A percentile compares a stretch with the other conserved stretches of the same genome.
Evolutionary conservation across 1,284 basidiomycete species (phyloP).

Genomic region (Agaricales sp.): DNA sequence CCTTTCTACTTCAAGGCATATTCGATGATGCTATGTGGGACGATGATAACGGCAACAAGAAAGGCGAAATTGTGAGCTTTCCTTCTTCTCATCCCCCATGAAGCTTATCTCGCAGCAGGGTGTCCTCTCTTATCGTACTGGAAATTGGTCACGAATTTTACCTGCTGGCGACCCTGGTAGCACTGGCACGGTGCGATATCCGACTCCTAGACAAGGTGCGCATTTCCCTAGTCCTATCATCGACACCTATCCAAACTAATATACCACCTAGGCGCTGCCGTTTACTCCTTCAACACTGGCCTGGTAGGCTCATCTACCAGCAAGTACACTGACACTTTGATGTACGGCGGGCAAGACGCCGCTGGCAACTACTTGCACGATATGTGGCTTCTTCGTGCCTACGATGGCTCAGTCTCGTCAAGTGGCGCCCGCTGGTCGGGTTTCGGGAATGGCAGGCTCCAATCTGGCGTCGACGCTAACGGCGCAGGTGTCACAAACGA

Average conservation of each 20-base stretch:
- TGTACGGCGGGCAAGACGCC: slow-evolving; percentile 66
- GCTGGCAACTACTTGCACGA: slow-evolving; percentile 59
- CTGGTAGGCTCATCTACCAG: slow-evolving; percentile 45
- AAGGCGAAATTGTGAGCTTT: slow-evolving; percentile 59
- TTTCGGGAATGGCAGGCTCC: slow-evolving; percentile 48
- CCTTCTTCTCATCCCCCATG: slow-evolving; percentile 2
- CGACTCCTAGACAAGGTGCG: slow-evolving; percentile 11
- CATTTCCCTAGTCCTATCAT: background rate
- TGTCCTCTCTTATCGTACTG: slow-evolving; percentile 50
- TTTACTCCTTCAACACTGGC: slow-evolving; percentile 38
- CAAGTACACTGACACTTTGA: slow-evolving; percentile 58
- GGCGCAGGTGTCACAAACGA: slow-evolving; percentile 56
- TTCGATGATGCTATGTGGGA: slow-evolving; percentile 56
- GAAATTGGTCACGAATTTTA: slow-evolving; percentile 61
- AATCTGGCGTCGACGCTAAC: slow-evolving; percentile 48
- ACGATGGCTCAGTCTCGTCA: slow-evolving; percentile 44
- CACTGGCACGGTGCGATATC: slow-evolving; percentile 12
- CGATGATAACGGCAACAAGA: slow-evolving; percentile 43
- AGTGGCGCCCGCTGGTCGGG: slow-evolving; percentile 50
- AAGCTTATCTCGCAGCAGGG: slow-evolving; percentile 27
- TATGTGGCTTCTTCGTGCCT: slow-evolving; percentile 67
- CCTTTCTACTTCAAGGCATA: slow-evolving; percentile 57
- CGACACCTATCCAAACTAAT: slow-evolving; percentile 32
- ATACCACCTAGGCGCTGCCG: slow-evolving; percentile 54
- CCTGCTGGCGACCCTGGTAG: slow-evolving; percentile 64